Evolutionary conservation across 108 stramenopile species (phyloP).

Genomic region (Bacterosira constricta): DNA sequence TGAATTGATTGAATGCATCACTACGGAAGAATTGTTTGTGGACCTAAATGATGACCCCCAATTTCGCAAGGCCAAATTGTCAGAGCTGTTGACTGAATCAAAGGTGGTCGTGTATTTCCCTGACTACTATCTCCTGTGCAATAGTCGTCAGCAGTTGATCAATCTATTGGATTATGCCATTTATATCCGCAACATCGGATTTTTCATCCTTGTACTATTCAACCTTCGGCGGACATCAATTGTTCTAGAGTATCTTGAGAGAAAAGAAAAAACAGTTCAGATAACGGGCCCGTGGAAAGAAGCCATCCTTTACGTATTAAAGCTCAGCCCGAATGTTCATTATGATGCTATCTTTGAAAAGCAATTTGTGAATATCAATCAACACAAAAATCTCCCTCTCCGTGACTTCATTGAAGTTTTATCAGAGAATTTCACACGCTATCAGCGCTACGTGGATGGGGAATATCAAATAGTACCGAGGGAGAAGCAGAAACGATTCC

Average conservation of each 20-base stretch:
- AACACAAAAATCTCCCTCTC: conserved; percentile 43
- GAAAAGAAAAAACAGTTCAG: conserved; percentile 44
- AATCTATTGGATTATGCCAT: conserved; percentile 57
- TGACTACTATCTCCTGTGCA: conserved; percentile 40
- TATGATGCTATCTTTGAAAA: conserved; percentile 49
- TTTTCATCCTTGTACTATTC: conserved; percentile 54
- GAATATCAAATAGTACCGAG: conserved; percentile 57
- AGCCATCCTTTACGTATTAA: conserved; percentile 51
- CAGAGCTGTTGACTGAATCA: conserved; percentile 50
- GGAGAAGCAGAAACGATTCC: conserved; percentile 54
- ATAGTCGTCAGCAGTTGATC: conserved; percentile 52
- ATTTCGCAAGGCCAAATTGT: conserved; percentile 39
- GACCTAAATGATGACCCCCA: conserved; percentile 54
- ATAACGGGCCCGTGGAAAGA: conserved; percentile 56
- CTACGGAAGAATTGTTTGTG: conserved; percentile 42
- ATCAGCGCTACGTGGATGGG: conserved; percentile 52
- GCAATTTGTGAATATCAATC: conserved; percentile 54
- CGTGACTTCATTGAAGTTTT: conserved; percentile 49
- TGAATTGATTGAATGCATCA: conserved; percentile 54
- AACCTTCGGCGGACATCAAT: conserved; percentile 44
- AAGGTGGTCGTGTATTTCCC: conserved; percentile 60
- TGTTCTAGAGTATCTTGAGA: conserved; percentile 36
- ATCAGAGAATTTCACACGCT: conserved; percentile 49
- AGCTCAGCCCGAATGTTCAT: conserved; percentile 11
- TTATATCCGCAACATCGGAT: conserved; percentile 50